Percentiles rank a stretch among this genome's conserved stretches.
Conservation (phyloP, 768 basidiomycete genomes). For the Termitomyces sp. region DNA sequence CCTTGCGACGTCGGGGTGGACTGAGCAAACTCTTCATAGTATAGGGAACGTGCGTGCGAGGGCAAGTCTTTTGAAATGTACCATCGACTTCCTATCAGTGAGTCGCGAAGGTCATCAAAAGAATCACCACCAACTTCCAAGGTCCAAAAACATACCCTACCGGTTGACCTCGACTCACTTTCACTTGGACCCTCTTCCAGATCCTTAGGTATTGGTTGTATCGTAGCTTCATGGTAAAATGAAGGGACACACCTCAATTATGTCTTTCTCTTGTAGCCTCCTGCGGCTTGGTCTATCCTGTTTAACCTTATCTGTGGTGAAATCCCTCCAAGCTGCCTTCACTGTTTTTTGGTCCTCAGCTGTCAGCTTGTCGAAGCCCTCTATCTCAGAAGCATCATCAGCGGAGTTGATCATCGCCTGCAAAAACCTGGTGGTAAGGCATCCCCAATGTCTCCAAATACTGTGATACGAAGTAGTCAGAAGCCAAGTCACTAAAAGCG, state of each 20-base stretch:
- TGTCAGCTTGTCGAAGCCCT: not conserved
- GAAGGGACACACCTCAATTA: not conserved
- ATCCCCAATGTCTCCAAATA: not conserved
- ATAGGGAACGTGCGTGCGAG: not conserved
- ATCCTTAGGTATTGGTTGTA: not conserved
- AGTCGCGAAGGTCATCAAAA: not conserved
- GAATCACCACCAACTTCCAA: not conserved
- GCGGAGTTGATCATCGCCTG: not conserved
- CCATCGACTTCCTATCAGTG: not conserved
- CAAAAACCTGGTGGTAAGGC: not conserved
- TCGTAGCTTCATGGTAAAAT: too few species aligned
- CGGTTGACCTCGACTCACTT: not conserved
- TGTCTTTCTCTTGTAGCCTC: not conserved
- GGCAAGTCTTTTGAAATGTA: not conserved
- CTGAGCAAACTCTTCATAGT: constrained; percentile 4
- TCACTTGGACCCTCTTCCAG: not conserved
- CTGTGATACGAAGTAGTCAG: not conserved
- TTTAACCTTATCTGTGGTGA: not conserved
- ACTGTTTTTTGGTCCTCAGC: not conserved
- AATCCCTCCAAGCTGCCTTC: not conserved
- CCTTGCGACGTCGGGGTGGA: not conserved
- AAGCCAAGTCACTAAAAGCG: not conserved
- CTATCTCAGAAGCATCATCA: not conserved
- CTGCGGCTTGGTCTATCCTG: not conserved
- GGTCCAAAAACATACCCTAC: not conserved